Conservation (phyloP, 225 moss, liverwort and hornwort species). For the Lunularia cruciata region DNA sequence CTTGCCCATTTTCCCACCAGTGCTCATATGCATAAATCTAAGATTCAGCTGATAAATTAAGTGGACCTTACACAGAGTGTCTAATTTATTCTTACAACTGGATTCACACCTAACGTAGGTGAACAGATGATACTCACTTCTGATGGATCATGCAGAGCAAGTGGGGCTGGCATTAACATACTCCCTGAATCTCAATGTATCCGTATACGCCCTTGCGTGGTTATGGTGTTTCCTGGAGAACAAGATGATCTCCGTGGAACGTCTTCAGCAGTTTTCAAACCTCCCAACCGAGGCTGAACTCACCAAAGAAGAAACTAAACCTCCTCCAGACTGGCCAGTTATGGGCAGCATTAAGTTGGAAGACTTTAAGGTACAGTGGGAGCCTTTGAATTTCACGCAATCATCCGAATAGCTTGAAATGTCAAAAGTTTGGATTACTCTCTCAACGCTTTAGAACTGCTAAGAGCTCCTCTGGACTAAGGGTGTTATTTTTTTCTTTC, state of each 20-base stretch:
- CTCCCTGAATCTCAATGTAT: conserved; percentile 48
- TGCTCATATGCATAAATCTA: no score
- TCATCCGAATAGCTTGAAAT: no score
- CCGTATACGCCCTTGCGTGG: conserved; percentile 53
- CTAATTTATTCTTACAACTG: no score
- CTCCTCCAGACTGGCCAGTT: conserved; percentile 54
- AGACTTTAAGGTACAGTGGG: conserved; percentile 48
- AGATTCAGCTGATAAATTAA: no score
- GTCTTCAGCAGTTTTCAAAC: conserved; percentile 53
- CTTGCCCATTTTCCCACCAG: no score
- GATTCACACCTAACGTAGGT: no score
- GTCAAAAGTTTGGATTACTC: no score
- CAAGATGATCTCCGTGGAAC: conserved; percentile 69
- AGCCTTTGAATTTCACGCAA: no score
- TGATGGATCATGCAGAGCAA: conserved; percentile 62
- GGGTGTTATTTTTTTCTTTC: not conserved
- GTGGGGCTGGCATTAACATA: conserved; percentile 67
- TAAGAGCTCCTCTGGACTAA: not conserved
- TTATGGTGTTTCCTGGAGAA: conserved; percentile 61
- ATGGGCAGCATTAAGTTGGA: conserved; percentile 48
- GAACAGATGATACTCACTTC: no score
- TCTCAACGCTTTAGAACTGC: not conserved
- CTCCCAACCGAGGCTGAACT: conserved; percentile 54
- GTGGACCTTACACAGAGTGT: no score
- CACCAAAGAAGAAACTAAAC: conserved; percentile 38